Evolutionary conservation across 148 eudicot genomes (phyloP).

Genomic region (Bassia scoparia): DNA sequence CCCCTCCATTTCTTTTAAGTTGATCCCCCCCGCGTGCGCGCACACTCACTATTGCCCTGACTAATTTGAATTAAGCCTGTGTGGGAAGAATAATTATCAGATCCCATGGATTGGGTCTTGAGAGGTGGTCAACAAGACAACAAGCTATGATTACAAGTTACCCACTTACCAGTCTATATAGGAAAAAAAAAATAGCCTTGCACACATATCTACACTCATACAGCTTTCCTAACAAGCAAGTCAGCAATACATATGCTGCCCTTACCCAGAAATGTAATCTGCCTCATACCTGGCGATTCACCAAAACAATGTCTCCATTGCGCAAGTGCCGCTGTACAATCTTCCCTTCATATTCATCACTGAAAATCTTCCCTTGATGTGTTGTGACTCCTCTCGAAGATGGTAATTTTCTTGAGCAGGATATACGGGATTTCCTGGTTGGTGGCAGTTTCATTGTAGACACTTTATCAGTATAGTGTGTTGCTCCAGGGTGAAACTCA

Average conservation of each 20-base stretch:
- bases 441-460: constrained; percentile 42
- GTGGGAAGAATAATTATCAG: too few relatives aligned
- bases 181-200: neutral
- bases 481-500: constrained; percentile 89
- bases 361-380: constrained; percentile 43
- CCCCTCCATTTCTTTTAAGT: too few relatives aligned
- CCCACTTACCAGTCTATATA: too few relatives aligned
- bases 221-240: neutral
- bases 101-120: too few relatives aligned
- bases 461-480: constrained; percentile 62
- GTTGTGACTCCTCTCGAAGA: constrained; percentile 74
- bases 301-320: constrained; percentile 90
- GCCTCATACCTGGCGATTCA: constrained; percentile 47
- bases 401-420: constrained; percentile 60
- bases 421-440: constrained; percentile 52
- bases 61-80: too few relatives aligned
- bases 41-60: too few relatives aligned
- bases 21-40: too few relatives aligned
- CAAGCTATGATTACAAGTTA: too few relatives aligned
- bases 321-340: constrained; percentile 70
- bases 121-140: neutral
- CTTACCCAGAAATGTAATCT: neutral
- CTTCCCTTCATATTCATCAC: constrained; percentile 63
- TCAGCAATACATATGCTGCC: neutral
- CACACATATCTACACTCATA: too few relatives aligned